Evolutionary conservation across 2,329 filamentous ascomycete species (phyloP), one percentile per base, ranked within the genome.

Genomic region (Rutstroemia sydowiana): DNA sequence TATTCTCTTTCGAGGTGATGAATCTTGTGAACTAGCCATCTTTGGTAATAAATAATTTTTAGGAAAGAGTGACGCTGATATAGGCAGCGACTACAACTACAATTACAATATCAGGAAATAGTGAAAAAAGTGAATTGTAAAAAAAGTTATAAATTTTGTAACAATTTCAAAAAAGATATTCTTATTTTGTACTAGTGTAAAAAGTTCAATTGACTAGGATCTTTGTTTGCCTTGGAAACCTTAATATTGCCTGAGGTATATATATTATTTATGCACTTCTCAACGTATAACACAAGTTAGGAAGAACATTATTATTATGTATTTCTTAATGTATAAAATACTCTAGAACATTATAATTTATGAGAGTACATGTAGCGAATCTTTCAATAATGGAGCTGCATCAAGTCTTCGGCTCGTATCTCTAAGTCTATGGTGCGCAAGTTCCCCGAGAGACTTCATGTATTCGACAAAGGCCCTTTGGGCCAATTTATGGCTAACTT

Each of bases 1-100:
- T 50, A 56, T 56, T 18, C 53, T 51, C 49, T 63, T 63, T 14
- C 49, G 40, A 13, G 58, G 59, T 48, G 55, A 59, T 41, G 32
- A 39, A 40, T 18, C 26, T 46, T 30, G 40, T 42, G 49, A 31
- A 47, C 56, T 59, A 57, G 56, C 45, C 59, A 61, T 61, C 13
- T 45, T 60, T 37, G 56, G 42, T 20, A 39, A 51, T 18, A 39
- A 39, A 16, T 39, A 20, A 39, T 26, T 26, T n/a, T 26, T 8
- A 26, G 23, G 36, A 39, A 21, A 16, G 36, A 20, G 20, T 16
- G 36, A 16, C 36, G 20, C 20, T 4, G 36, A 16, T n/a, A n/a
- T n/a, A n/a, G n/a, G n/a, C n/a, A n/a, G n/a, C n/a, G n/a, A n/a
- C n/a, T n/a, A n/a, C n/a, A n/a, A n/a, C n/a, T n/a, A 7, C 30